Base-by-base conservation (phyloP, 208 protist genomes). In the Trypanosoma rangeli region DNA sequence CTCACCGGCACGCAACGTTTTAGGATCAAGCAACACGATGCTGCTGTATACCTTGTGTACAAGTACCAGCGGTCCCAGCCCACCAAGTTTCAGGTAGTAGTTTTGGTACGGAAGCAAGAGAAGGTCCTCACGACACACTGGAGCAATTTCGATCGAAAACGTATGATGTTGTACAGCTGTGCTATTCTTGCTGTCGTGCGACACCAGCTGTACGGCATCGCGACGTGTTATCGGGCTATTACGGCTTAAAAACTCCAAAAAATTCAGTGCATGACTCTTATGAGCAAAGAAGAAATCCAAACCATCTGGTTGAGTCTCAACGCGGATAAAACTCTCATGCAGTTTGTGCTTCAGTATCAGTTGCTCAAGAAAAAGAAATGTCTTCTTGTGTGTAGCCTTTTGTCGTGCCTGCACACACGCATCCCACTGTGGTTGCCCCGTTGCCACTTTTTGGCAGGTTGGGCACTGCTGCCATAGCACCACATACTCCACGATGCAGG, bases 251-350 rank as follows among this genome's bases (percentile, higher is more conserved):
- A 99, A 99, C 46, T 99, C 97, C 35, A 98, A 63, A 59, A 99
- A 98, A 64, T 98, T 98, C 39, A 97, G 70, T 12, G 98, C 98
- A 79, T 99, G 97, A 54, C 80, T 93, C 54, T 94, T 92, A 79
- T 96, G 85, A n/a, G 50, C 73, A 82, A 99, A 99, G 87, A 94
- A 99, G 65, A 99, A 99, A 77, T 99, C 99, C 18, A 99, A 69
- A 46, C 99, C 99, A 69, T 99, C 98, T 0, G 94, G 84, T 64
- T 96, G 75, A 63, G 94, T 86, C 63, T 98, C 86, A 66, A 99
- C 98, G 69, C 98, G 97, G 49, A 95, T 95, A 67, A 94, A 95
- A 68, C 98, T 94, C 24, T 88, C 78, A 76, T 99, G 98, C 46
- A 98, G 81, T 26, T 87, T 84, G 82, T 99, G 96, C 86, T 99